Conservation (phyloP, 495 filamentous ascomycete species). For the Aspergillus sclerotiicarbonarius region DNA sequence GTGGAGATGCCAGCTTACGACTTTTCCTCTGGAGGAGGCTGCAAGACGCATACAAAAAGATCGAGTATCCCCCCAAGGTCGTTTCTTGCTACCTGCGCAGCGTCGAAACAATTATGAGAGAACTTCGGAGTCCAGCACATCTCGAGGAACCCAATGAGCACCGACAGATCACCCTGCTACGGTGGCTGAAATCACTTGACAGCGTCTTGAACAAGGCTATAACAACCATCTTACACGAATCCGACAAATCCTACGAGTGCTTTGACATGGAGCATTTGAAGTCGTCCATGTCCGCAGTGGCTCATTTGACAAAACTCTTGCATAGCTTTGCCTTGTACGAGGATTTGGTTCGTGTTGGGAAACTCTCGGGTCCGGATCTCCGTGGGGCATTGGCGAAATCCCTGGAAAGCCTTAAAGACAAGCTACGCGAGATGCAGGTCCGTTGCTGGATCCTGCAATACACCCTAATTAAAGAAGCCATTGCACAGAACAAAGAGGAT, state of each 20-base stretch:
- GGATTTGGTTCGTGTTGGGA: conserved; percentile 74
- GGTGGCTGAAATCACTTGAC: conserved; percentile 74
- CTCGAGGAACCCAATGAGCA: conserved; percentile 56
- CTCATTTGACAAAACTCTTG: conserved; percentile 65
- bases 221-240: conserved; percentile 59
- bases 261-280: conserved; percentile 74
- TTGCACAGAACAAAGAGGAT: conserved; percentile 59
- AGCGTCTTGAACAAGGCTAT: conserved; percentile 68
- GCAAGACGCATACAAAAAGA: conserved; percentile 78
- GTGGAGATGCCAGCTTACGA: conserved; percentile 74
- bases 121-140: conserved; percentile 66
- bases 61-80: conserved; percentile 80
- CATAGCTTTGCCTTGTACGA: conserved; percentile 79
- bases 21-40: conserved; percentile 86
- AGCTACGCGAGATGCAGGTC: conserved; percentile 85
- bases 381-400: conserved; percentile 44
- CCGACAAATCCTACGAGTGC: conserved; percentile 72
- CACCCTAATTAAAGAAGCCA: conserved; percentile 70
- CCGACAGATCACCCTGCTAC: conserved; percentile 65
- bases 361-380: conserved; percentile 45
- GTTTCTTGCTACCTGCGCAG: conserved; percentile 81
- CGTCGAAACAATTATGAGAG: conserved; percentile 74
- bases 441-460: conserved; percentile 81
- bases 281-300: conserved; percentile 65
- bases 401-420: conserved; percentile 59